A percentile compares a stretch with the other conserved stretches of the same genome.
Evolutionary conservation across 345 rosid species (phyloP).

Genomic region (Aegle marmelos): DNA sequence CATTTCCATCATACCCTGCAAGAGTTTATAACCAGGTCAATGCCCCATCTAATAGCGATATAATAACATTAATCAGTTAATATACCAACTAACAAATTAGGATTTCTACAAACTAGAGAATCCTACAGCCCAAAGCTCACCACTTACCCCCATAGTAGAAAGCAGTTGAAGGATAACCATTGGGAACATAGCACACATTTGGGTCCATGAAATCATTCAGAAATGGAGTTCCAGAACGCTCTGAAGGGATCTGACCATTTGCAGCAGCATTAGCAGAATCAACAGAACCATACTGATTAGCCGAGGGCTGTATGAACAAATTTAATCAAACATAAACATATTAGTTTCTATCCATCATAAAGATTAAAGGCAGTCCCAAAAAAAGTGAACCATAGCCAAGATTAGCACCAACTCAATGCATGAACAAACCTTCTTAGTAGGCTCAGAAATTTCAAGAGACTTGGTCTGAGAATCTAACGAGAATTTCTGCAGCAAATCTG

Average conservation of each 20-base stretch:
- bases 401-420: background rate
- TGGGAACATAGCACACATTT: constrained; percentile 60
- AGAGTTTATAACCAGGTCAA: background rate
- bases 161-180: constrained; percentile 43
- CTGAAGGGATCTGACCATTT: constrained; percentile 64
- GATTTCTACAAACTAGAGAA: background rate
- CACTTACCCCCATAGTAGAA: constrained; percentile 54
- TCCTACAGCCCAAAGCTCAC: background rate
- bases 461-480: constrained; percentile 65
- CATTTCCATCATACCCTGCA: constrained; percentile 54
- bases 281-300: constrained; percentile 64
- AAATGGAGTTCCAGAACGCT: constrained; percentile 59
- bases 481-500: constrained; percentile 79
- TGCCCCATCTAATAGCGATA: background rate
- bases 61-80: background rate
- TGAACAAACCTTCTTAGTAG: constrained; percentile 54
- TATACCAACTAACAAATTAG: background rate
- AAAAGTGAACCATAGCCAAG: background rate
- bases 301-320: constrained; percentile 39
- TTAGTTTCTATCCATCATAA: background rate
- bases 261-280: constrained; percentile 38
- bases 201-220: constrained; percentile 61
- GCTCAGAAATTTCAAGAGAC: constrained; percentile 65
- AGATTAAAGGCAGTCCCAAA: background rate
- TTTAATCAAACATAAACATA: background rate